A percentile compares a stretch with the other conserved stretches of the same genome.
Evolutionary conservation across 2,329 filamentous ascomycete genomes (phyloP).

Genomic region (Colletotrichum acutatum): DNA sequence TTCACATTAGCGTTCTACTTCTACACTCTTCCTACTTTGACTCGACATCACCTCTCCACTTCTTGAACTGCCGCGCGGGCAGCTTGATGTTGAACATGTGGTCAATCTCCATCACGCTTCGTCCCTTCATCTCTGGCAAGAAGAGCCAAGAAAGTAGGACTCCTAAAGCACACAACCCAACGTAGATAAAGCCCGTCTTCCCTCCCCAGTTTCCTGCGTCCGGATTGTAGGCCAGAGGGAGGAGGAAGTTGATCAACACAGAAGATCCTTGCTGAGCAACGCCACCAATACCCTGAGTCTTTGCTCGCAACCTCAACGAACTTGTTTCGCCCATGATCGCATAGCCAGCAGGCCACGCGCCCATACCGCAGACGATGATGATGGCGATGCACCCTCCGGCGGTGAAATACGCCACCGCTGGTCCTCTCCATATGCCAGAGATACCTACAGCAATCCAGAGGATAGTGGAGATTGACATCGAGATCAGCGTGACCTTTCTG

Average conservation of each 20-base stretch:
- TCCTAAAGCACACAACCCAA: conserved; percentile 46
- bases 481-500: conserved; percentile 48
- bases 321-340: conserved; percentile 55
- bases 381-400: conserved; percentile 54
- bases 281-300: conserved; percentile 55
- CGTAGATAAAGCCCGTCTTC: conserved; percentile 52
- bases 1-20: too few species aligned
- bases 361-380: conserved; percentile 52
- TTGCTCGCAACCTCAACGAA: conserved; percentile 54
- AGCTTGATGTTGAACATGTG: conserved; percentile 66
- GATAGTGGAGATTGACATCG: conserved; percentile 43
- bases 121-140: conserved; percentile 64
- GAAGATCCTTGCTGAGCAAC: conserved; percentile 50
- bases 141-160: conserved; percentile 52
- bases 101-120: conserved; percentile 58
- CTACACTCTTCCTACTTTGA: not conserved
- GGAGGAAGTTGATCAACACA: conserved; percentile 51
- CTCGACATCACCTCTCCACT: conserved; percentile 36
- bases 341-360: conserved; percentile 54
- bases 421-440: conserved; percentile 53
- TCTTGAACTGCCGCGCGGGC: conserved; percentile 64
- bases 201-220: conserved; percentile 49
- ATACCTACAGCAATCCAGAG: conserved; percentile 59
- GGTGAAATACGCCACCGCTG: conserved; percentile 50
- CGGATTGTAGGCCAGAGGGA: conserved; percentile 61